Conservation (phyloP, 2,329 filamentous ascomycete species). For the Sporothrix brunneoviolacea region DNA sequence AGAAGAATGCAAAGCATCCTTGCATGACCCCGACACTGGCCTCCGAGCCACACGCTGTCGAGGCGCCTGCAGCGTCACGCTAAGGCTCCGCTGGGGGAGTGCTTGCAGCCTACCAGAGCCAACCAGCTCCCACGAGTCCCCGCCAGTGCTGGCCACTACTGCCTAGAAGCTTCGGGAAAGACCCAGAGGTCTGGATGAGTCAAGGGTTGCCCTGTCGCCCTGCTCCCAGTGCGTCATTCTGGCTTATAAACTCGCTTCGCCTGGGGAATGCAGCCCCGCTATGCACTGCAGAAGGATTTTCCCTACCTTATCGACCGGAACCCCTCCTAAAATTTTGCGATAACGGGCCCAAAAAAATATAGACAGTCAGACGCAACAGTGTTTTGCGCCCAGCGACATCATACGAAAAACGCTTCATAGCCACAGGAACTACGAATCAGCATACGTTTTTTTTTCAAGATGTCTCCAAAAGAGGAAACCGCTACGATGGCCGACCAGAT, state of each 20-base stretch:
- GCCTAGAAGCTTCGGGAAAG: slow-evolving; percentile 19
- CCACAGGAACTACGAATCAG: no score
- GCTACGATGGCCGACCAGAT: slow-evolving; percentile 42
- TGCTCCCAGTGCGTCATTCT: slow-evolving; percentile 9
- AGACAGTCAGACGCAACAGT: neutral
- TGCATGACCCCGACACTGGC: no score
- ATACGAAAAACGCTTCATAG: no score
- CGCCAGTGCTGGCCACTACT: slow-evolving; percentile 5
- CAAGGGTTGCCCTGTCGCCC: neutral
- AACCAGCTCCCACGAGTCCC: no score
- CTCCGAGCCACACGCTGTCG: no score
- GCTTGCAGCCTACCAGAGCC: no score
- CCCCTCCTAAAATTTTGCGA: slow-evolving; percentile 17
- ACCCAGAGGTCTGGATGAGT: slow-evolving; percentile 6
- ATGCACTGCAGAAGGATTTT: slow-evolving; percentile 3
- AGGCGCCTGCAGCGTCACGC: no score
- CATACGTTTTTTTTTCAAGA: slow-evolving; percentile 17
- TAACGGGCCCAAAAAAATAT: slow-evolving; percentile 1
- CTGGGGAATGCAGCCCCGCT: neutral
- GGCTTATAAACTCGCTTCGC: slow-evolving; percentile 12
- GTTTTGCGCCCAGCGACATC: neutral
- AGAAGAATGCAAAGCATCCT: no score
- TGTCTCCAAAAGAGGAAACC: slow-evolving; percentile 28
- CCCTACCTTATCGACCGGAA: slow-evolving; percentile 8
- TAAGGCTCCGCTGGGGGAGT: no score